Evolutionary conservation across 306 rosid species (phyloP).

Genomic region (Prunus fruticosa): DNA sequence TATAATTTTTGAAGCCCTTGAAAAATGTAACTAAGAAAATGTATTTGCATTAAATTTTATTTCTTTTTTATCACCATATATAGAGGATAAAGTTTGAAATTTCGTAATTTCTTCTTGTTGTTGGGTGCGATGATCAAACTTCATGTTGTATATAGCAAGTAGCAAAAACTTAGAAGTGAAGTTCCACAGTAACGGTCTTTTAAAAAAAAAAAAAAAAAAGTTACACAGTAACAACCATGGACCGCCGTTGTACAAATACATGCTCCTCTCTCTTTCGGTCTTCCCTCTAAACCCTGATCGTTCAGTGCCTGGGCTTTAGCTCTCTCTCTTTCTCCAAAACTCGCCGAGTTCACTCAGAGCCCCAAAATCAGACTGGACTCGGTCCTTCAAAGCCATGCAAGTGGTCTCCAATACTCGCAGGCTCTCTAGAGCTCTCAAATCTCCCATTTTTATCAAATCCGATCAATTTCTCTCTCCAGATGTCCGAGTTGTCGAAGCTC

Average conservation of each 20-base stretch:
- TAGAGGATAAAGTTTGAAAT: neutral
- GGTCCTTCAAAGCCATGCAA: constrained; percentile 54
- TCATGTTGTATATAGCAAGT: neutral
- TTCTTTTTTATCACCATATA: neutral
- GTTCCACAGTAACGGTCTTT: constrained; percentile 19
- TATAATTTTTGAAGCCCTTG: too few relatives aligned
- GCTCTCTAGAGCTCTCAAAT: constrained; percentile 46
- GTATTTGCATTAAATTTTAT: too few relatives aligned
- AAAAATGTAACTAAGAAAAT: too few relatives aligned
- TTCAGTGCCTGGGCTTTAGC: neutral
- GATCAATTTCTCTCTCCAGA: constrained; percentile 38
- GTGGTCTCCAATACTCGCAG: constrained; percentile 52
- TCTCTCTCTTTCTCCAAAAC: constrained; percentile 19
- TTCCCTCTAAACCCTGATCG: constrained; percentile 46
- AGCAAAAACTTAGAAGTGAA: neutral
- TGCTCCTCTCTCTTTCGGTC: neutral
- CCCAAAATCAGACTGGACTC: constrained; percentile 21
- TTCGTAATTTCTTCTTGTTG: neutral
- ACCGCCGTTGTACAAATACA: constrained; percentile 15
- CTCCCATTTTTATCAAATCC: constrained; percentile 33
- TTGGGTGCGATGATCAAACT: neutral
- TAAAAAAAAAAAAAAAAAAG: too few relatives aligned
- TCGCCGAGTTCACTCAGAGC: constrained; percentile 41
- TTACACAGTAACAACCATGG: constrained; percentile 26
- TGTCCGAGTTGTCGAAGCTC: constrained; percentile 25